These are phyloP conservation scores for Pisolithus thermaeus DNA, from an alignment of 1,284 basidiomycete species.

Conservation along the genomic window DNA sequence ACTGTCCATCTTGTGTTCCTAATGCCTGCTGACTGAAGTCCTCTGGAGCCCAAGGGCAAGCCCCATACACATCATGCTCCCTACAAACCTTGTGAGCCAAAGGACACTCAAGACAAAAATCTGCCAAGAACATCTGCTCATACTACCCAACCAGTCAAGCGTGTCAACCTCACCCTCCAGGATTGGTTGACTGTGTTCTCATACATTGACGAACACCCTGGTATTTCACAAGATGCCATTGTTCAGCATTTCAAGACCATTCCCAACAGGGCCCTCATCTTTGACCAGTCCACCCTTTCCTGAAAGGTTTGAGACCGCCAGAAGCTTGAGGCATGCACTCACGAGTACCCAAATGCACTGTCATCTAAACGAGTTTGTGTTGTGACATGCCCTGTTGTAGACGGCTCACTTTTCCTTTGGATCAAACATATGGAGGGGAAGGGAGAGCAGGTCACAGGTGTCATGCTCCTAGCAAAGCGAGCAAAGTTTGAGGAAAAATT, in stretches of 20 bases:
- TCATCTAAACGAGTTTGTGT: not conserved
- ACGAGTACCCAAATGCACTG: not conserved
- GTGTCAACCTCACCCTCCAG: conserved; percentile 10
- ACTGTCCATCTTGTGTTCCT: not conserved
- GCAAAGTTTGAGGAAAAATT: not conserved
- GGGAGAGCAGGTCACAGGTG: conserved; percentile 19
- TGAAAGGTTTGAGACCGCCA: not conserved
- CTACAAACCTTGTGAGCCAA: not conserved
- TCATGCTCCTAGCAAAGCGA: conserved; percentile 21
- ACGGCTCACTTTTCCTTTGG: not conserved
- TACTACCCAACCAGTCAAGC: not conserved
- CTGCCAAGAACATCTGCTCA: not conserved
- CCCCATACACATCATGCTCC: not conserved
- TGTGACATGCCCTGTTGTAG: not conserved
- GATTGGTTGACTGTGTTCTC: conserved; percentile 20
- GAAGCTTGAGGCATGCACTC: conserved; percentile 1
- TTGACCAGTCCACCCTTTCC: conserved; percentile 8
- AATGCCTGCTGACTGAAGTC: not conserved
- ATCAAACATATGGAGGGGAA: conserved; percentile 24
- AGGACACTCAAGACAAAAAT: not conserved
- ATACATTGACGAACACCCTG: conserved; percentile 19
- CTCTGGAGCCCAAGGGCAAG: not conserved
- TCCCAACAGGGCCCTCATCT: conserved; percentile 5
- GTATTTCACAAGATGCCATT: conserved; percentile 16
- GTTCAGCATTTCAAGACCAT: conserved; percentile 21